Percentiles rank a stretch among this genome's conserved stretches.
Evolutionary conservation across 352 stramenopile genomes (phyloP).

Genomic region (Globisporangium perplexum): DNA sequence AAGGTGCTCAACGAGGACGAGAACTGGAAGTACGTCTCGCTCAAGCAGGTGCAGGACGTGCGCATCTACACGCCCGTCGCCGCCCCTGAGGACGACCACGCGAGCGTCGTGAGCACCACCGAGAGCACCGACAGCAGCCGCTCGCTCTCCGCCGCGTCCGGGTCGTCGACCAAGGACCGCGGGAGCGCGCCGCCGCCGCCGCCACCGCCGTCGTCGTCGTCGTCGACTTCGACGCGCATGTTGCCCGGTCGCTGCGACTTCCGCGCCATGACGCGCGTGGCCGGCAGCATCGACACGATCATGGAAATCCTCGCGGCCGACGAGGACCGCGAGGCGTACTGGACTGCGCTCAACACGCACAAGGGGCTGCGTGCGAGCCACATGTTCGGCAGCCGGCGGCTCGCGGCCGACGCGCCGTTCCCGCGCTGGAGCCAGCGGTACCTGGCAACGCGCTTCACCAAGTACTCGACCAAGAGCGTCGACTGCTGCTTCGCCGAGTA

Average conservation of each 20-base stretch:
- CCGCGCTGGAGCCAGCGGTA: conserved; percentile 68
- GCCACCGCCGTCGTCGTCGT: conserved; percentile 11
- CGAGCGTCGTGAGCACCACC: not conserved
- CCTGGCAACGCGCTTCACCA: conserved; percentile 49
- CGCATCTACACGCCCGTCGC: conserved; percentile 52
- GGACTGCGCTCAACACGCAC: conserved; percentile 64
- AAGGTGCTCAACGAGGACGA: conserved; percentile 43
- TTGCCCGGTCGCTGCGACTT: conserved; percentile 46
- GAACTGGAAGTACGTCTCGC: conserved; percentile 38
- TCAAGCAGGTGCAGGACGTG: conserved; percentile 61
- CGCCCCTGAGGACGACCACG: conserved; percentile 8
- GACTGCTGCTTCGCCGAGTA: conserved; percentile 69
- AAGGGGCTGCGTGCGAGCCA: conserved; percentile 47
- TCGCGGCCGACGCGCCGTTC: conserved; percentile 29
- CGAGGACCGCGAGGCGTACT: conserved; percentile 60
- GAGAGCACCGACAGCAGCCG: conserved; percentile 10
- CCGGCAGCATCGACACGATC: conserved; percentile 48
- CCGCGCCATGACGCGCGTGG: conserved; percentile 58
- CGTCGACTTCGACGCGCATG: conserved; percentile 5
- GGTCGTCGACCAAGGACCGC: conserved; percentile 8
- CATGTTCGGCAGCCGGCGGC: conserved; percentile 28
- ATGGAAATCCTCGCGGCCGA: conserved; percentile 53
- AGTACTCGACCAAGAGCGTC: conserved; percentile 43
- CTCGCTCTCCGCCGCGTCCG: conserved; percentile 16
- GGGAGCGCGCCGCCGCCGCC: not conserved